These are phyloP conservation scores for Odontarrhena argentea DNA, from an alignment of 345 rosid genomes.

Conservation along the genomic window DNA sequence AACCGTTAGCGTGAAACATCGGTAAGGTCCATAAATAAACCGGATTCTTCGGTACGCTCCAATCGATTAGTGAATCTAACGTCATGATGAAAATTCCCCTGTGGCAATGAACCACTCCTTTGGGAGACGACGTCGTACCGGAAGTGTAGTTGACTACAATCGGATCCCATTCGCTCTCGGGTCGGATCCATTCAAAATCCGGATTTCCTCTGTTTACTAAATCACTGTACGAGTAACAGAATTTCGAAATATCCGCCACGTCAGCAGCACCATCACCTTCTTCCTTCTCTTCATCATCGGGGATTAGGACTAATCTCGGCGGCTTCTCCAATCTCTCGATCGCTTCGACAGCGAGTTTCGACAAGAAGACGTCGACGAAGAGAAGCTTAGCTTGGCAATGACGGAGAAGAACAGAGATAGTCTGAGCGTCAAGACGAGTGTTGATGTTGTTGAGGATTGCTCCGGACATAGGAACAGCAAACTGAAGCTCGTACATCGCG, in stretches of 20 bases:
- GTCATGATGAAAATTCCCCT: conserved; percentile 60
- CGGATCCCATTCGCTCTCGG: conserved; percentile 69
- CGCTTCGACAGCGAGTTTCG: conserved; percentile 54
- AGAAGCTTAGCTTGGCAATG: conserved; percentile 70
- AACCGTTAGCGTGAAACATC: conserved; percentile 87
- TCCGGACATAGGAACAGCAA: conserved; percentile 72
- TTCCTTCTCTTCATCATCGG: conserved; percentile 55
- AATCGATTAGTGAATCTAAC: conserved; percentile 55
- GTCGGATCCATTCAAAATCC: conserved; percentile 54
- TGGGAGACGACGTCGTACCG: conserved; percentile 87
- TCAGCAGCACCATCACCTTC: conserved; percentile 30
- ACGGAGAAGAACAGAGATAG: conserved; percentile 61
- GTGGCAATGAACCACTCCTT: conserved; percentile 86
- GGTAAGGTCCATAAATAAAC: conserved; percentile 90
- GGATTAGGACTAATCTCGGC: conserved; percentile 56
- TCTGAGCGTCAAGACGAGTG: conserved; percentile 81
- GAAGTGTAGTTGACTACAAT: conserved; percentile 75
- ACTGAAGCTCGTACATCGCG: conserved; percentile 79
- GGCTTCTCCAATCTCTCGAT: conserved; percentile 37
- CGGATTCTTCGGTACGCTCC: conserved; percentile 63
- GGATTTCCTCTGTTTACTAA: conserved; percentile 57
- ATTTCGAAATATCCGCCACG: conserved; percentile 5
- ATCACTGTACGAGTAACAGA: conserved; percentile 51
- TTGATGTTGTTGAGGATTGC: conserved; percentile 81
- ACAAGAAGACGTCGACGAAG: conserved; percentile 59